A percentile compares a stretch with the other conserved stretches of the same genome.
phyloP scores from a whole-genome alignment of 2,329 filamentous ascomycete genomes.

The Colletotrichum sp. region DNA sequence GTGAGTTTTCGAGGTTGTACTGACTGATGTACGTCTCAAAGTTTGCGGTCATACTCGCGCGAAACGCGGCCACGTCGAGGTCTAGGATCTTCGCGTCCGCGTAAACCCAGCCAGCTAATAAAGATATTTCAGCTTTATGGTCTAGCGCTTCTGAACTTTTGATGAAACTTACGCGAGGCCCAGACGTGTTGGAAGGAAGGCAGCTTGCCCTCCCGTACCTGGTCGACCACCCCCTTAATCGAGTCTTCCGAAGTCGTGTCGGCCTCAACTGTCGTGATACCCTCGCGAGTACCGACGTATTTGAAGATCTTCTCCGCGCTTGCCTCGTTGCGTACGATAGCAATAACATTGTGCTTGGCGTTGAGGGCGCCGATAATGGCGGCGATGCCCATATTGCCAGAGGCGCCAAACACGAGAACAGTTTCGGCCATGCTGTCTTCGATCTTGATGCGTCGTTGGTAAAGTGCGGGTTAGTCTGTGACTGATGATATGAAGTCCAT shows the following conservation, averaged over 20 bases:
- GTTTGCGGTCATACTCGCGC: slow-evolving; percentile 24
- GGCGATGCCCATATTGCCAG: slow-evolving; percentile 42
- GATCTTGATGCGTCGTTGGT: neutral
- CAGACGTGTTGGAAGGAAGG: slow-evolving; percentile 44
- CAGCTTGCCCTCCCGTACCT: slow-evolving; percentile 34
- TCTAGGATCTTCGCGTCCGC: slow-evolving; percentile 24
- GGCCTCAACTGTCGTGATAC: slow-evolving; percentile 37
- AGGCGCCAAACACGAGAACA: slow-evolving; percentile 43
- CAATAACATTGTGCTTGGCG: slow-evolving; percentile 35
- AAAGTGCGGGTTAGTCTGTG: neutral
- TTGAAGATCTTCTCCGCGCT: slow-evolving; percentile 37
- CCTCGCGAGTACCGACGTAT: slow-evolving; percentile 29
- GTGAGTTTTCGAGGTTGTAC: neutral
- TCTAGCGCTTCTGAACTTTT: neutral
- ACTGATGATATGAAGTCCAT: neutral
- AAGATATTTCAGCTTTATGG: neutral
- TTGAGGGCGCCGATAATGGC: slow-evolving; percentile 34
- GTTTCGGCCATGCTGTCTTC: slow-evolving; percentile 24
- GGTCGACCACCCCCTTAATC: slow-evolving; percentile 35
- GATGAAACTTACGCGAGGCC: slow-evolving; percentile 28
- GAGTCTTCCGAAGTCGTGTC: slow-evolving; percentile 35
- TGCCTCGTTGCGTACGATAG: slow-evolving; percentile 40
- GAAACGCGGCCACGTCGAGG: slow-evolving; percentile 25
- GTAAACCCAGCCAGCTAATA: slow-evolving; percentile 30
- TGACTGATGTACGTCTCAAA: slow-evolving; percentile 38